A percentile compares a stretch with the other conserved stretches of the same genome.
Evolutionary conservation across 441 rosid species (phyloP).

Genomic region (Isatis lusitanica): DNA sequence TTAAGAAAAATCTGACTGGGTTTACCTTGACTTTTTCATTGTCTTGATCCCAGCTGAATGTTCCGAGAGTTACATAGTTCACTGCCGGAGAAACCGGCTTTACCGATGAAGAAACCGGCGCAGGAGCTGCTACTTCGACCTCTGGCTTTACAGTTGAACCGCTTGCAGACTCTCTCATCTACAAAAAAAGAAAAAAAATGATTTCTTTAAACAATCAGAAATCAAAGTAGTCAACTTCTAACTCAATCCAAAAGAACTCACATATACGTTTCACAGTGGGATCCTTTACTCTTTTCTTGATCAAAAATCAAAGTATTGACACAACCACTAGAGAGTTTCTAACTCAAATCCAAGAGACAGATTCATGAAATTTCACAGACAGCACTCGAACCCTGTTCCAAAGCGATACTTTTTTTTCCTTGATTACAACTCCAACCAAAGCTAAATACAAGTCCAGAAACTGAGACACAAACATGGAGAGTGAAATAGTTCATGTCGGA

Average conservation of each 20-base stretch:
- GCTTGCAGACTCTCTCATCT: conserved; percentile 48
- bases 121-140: conserved; percentile 36
- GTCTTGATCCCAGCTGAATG: conserved; percentile 98
- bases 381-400: not conserved
- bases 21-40: conserved; percentile 85
- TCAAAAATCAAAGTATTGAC: not conserved
- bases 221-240: not conserved
- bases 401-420: not conserved
- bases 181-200: not conserved
- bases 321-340: not conserved
- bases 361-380: not conserved
- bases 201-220: not conserved
- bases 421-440: not conserved
- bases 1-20: not conserved
- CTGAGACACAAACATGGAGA: not conserved
- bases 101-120: conserved; percentile 48
- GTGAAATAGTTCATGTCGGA: not conserved
- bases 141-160: conserved; percentile 36
- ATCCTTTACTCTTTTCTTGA: not conserved
- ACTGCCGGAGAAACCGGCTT: conserved; percentile 39
- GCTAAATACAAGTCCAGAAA: not conserved
- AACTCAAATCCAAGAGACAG: not conserved
- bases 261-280: not conserved
- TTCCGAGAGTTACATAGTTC: conserved; percentile 58
- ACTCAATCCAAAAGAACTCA: not conserved